These are phyloP conservation scores for Hanseniaspora meyeri DNA, from an alignment of 805 yeast genomes.

Conservation along the genomic window DNA sequence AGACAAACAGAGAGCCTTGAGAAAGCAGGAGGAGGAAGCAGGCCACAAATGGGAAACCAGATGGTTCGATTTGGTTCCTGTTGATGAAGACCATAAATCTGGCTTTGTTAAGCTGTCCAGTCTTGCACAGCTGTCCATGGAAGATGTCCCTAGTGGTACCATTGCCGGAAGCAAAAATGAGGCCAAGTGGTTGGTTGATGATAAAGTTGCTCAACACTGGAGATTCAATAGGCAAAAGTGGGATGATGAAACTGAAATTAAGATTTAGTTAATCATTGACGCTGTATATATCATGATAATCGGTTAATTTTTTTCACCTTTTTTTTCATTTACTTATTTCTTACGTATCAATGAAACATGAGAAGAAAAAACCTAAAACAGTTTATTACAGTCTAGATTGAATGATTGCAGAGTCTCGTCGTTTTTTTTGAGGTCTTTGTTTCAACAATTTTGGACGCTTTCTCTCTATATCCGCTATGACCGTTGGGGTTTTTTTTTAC, in stretches of 20 bases:
- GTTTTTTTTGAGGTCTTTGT: too few relatives aligned
- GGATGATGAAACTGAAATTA: conserved; percentile 49
- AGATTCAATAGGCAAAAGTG: conserved; percentile 46
- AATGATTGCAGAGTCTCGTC: too few relatives aligned
- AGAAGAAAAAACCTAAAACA: not conserved
- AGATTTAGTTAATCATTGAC: not conserved
- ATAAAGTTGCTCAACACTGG: conserved; percentile 50
- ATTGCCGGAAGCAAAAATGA: conserved; percentile 44
- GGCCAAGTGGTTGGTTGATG: conserved; percentile 20
- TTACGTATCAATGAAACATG: not conserved
- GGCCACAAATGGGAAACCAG: conserved; percentile 63
- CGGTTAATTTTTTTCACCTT: not conserved
- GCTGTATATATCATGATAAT: not conserved
- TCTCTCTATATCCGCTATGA: too few relatives aligned
- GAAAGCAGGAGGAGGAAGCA: conserved; percentile 56
- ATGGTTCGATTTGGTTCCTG: conserved; percentile 57
- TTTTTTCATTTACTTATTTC: not conserved
- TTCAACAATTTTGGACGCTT: too few relatives aligned
- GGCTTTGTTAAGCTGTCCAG: conserved; percentile 33
- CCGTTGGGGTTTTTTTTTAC: too few relatives aligned
- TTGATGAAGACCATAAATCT: conserved; percentile 23
- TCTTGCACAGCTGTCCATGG: conserved; percentile 44
- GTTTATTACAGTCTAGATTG: too few relatives aligned
- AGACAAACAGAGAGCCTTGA: conserved; percentile 68
- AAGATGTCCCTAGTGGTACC: conserved; percentile 59